Evolutionary conservation across 169 alveolate genomes (phyloP).

Genomic region (Plasmodium malariae): DNA sequence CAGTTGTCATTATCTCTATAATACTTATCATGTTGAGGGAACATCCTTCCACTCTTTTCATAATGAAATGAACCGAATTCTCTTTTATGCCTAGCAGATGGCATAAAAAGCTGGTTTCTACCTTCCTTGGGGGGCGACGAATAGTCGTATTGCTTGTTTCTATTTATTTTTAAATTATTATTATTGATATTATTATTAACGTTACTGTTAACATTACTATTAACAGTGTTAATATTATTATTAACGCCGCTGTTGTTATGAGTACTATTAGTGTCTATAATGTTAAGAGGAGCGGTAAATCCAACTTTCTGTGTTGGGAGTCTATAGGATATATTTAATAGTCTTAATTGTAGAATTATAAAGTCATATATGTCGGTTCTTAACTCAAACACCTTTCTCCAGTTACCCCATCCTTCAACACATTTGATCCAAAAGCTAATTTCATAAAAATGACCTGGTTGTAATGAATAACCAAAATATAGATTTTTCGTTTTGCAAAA

Average conservation of each 20-base stretch:
- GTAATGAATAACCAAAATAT: conserved; percentile 81
- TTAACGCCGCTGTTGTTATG: neutral
- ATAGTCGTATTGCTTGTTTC: conserved; percentile 43
- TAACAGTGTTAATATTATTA: neutral
- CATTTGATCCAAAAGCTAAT: conserved; percentile 86
- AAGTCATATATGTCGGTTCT: conserved; percentile 83
- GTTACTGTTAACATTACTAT: neutral
- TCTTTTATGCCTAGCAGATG: conserved; percentile 41
- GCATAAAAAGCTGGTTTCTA: conserved; percentile 24
- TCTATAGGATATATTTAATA: conserved; percentile 79
- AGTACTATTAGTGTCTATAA: conserved; percentile 23
- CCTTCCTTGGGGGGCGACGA: conserved; percentile 36
- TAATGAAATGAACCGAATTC: conserved; percentile 10
- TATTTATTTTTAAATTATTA: neutral
- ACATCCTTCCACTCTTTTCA: neutral
- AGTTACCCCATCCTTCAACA: conserved; percentile 88
- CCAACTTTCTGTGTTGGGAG: conserved; percentile 83
- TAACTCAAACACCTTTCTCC: conserved; percentile 85
- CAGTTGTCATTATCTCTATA: neutral
- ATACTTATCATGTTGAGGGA: neutral
- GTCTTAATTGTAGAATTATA: conserved; percentile 79
- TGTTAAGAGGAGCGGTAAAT: conserved; percentile 80
- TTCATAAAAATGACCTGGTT: conserved; percentile 88
- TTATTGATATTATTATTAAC: neutral
- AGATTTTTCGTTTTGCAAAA: conserved; percentile 85